Base-by-base conservation (phyloP, 2,329 filamentous ascomycete genomes). In the Phialophora verrucosa region DNA sequence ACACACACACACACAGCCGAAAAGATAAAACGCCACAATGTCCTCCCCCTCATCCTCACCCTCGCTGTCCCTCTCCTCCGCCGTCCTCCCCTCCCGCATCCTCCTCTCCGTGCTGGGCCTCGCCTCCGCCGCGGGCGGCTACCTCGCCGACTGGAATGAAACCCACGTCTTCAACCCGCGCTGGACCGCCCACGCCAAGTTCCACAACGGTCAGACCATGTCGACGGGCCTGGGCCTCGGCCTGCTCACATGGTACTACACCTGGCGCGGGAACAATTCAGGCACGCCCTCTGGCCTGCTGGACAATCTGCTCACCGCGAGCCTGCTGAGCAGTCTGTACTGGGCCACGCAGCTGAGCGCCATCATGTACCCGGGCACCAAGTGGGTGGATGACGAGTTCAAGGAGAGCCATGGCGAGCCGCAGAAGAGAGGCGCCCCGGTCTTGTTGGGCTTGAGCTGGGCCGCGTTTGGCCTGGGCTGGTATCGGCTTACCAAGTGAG, bases 131-230 rank as follows among this genome's bases (percentile, higher is more conserved):
- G 38, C 32, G 2, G 65, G 65, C 23, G 60, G 63, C 55, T 69
- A 63, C 53, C 49, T 65, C 14, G 66, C 63, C 12, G 66, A 65
- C 69, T 79, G 71, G 68, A 79, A 78, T 69, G 74, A 81, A 60
- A 83, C 81, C 1, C 82, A 83, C 74, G 75, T 84, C 65, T 74
- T 76, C 62, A 84, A 85, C 70, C 81, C 82, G 0, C 72, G 73
- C 59, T 85, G 83, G 83, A 78, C 81, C 1, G 81, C 81, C 0
- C 83, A 85, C 72, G 83, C 82, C 5, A 78, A 79, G 64, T 85
- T 84, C 75, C 82, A 85, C 75, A 84, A 84, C 69, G 82, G 81
- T 4, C 83, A 85, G 72, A 84, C 82, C 8, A 83, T 85, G 82
- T 77, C 77, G 1, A 67, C 61, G 32, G 65, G 65, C n/a, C 57